Percentiles rank a stretch among this genome's conserved stretches.
These are phyloP conservation scores for Posidonia oceanica DNA, from an alignment of 116 monocot genomes.

Conservation along the genomic window DNA sequence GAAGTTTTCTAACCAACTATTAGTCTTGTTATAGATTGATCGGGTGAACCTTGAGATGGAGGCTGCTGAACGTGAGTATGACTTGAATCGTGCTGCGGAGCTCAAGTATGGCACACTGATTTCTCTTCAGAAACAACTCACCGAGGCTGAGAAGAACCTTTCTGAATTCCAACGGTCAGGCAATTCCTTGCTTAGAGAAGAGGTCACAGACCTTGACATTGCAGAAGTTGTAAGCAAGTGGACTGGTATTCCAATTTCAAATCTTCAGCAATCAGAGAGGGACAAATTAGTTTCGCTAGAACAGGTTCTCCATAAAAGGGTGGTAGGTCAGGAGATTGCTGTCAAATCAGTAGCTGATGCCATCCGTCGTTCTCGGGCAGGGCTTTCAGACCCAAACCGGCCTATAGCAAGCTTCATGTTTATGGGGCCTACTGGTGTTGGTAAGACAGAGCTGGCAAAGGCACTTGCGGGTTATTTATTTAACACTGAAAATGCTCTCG, in stretches of 20 bases:
- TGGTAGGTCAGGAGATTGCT: conserved; percentile 83
- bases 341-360: conserved; percentile 84
- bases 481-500: conserved; percentile 77
- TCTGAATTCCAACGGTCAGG: conserved; percentile 62
- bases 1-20: neutral
- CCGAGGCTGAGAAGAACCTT: conserved; percentile 69
- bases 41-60: conserved; percentile 90
- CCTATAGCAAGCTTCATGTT: conserved; percentile 98
- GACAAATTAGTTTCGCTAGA: conserved; percentile 73
- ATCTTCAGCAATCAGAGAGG: conserved; percentile 77
- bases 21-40: conserved; percentile 39
- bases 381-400: conserved; percentile 75
- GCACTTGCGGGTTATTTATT: conserved; percentile 67
- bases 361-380: conserved; percentile 80
- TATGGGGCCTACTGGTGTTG: conserved; percentile 96
- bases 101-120: conserved; percentile 87
- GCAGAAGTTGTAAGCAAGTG: conserved; percentile 87
- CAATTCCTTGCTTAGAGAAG: conserved; percentile 76
- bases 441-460: conserved; percentile 90
- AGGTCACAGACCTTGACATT: conserved; percentile 83
- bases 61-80: conserved; percentile 81
- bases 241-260: conserved; percentile 93
- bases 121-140: conserved; percentile 63
- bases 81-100: conserved; percentile 78
- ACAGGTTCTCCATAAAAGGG: conserved; percentile 62